Evolutionary conservation across 2,329 filamentous ascomycete species (phyloP), one percentile per base, ranked within the genome.

Genomic region (Leptographium galeiforme): DNA sequence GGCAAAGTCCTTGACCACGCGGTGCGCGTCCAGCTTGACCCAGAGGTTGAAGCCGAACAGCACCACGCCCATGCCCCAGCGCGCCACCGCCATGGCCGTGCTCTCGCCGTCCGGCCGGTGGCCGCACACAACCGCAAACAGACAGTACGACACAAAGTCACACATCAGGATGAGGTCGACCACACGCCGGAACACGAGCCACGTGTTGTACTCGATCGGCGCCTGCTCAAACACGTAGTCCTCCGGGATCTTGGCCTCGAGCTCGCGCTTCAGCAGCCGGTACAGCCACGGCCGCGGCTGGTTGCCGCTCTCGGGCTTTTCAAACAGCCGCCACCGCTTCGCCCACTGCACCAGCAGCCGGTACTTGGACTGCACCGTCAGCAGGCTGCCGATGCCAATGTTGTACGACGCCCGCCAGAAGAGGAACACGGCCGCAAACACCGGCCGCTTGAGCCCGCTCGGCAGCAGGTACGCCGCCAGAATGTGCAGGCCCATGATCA

Each of bases 111-210:
- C 73, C 8, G 93, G 93, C 40, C 77, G 82, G 64, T 84, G 80
- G 57, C 82, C 84, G 69, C 90, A 96, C 56, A 91, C 87, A 61
- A 95, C 81, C 61, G 93, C 91, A 72, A 97, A 98, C 55, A 96
- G 81, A 68, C 88, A 93, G 75, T 97, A 98, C 49, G 91, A 95
- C 58, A 87, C 84, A 68, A 98, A 98, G 72, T 98, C 93, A 75
- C 90, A 96, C 89, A 98, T 95, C 64, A 98, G 75, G 66, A 97
- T 96, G 67, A 98, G 73, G 72, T 98, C 93, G 65, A 97, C 93
- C 36, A 97, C 80, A 62, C 93, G 84, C 61, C 93, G 85, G 72
- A 98, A 98, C 60, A 96, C 81, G 54, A 98, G 79, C 93, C 93
- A 98, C 44, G 93, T 95, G 72, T 98, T 98, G 78, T 97, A 98